phyloP scores from a whole-genome alignment of 495 filamentous ascomycete species.

The Tuber microsphaerosporum region DNA sequence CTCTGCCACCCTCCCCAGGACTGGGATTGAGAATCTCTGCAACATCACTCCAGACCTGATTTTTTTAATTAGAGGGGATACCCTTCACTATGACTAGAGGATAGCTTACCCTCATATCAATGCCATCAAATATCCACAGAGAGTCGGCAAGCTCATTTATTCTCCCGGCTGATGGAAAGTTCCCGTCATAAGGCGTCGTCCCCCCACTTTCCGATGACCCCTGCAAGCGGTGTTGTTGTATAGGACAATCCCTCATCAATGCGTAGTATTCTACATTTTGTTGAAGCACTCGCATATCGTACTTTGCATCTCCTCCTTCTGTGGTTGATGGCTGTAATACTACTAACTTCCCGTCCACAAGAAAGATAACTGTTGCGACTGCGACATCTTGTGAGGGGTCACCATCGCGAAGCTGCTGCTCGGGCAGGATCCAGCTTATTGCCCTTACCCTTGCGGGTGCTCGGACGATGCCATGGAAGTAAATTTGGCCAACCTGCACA shows the following conservation, averaged over 20 bases:
- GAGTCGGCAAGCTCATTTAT: slow-evolving; percentile 67
- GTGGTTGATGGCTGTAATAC: slow-evolving; percentile 76
- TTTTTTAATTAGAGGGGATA: neutral
- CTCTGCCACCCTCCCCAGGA: slow-evolving; percentile 52
- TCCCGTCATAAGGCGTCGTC: slow-evolving; percentile 25
- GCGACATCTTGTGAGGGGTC: slow-evolving; percentile 95
- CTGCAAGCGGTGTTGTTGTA: slow-evolving; percentile 36
- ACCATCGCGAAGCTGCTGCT: slow-evolving; percentile 79
- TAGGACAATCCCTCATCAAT: slow-evolving; percentile 76
- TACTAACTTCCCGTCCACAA: slow-evolving; percentile 93
- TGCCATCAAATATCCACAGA: slow-evolving; percentile 89
- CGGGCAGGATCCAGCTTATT: slow-evolving; percentile 91
- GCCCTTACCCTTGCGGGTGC: slow-evolving; percentile 87
- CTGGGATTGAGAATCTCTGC: slow-evolving; percentile 70
- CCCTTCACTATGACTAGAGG: neutral
- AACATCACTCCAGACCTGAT: slow-evolving; percentile 77
- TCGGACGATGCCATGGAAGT: slow-evolving; percentile 90
- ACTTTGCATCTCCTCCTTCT: slow-evolving; percentile 74
- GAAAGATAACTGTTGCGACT: slow-evolving; percentile 84
- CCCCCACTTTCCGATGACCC: slow-evolving; percentile 16
- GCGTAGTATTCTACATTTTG: slow-evolving; percentile 93
- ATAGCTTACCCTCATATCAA: slow-evolving; percentile 50
- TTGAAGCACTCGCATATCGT: slow-evolving; percentile 94
- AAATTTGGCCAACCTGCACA: slow-evolving; percentile 89
- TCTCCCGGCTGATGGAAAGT: slow-evolving; percentile 39